Evolutionary conservation across 331 rosid genomes (phyloP).

Genomic region (Pyracantha coccinea): DNA sequence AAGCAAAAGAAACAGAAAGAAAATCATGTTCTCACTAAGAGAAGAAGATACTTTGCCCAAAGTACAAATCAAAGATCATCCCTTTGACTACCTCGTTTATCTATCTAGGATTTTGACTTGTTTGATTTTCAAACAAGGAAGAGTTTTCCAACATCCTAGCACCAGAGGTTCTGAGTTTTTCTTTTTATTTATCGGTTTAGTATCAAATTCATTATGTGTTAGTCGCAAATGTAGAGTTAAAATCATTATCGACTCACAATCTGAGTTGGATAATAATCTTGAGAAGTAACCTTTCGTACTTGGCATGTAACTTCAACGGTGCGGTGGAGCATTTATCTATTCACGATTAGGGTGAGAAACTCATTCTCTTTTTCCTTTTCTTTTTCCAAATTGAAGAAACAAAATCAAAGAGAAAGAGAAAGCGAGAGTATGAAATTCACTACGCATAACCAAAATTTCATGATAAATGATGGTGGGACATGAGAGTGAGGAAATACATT

Average conservation of each 20-base stretch:
- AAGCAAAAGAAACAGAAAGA: slow-evolving; percentile 39
- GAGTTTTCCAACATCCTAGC: background rate
- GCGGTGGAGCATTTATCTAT: background rate
- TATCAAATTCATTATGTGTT: background rate
- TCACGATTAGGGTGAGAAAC: background rate
- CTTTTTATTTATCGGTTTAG: background rate
- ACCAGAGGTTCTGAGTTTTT: background rate
- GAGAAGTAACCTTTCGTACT: background rate
- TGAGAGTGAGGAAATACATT: background rate
- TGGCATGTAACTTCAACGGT: background rate
- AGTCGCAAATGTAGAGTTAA: background rate
- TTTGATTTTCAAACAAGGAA: background rate
- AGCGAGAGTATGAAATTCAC: background rate
- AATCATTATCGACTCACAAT: background rate
- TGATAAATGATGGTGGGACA: background rate
- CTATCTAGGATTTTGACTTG: background rate
- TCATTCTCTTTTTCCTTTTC: background rate
- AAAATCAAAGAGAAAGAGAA: no score
- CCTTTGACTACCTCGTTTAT: slow-evolving; percentile 54
- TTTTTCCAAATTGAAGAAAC: background rate
- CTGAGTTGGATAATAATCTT: background rate
- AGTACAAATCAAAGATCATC: slow-evolving; percentile 43
- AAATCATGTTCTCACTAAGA: slow-evolving; percentile 25
- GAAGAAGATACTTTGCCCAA: slow-evolving; percentile 35
- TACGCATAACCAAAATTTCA: background rate